phyloP scores from a whole-genome alignment of 805 yeast genomes.

The Yamadazyma philogaea region DNA sequence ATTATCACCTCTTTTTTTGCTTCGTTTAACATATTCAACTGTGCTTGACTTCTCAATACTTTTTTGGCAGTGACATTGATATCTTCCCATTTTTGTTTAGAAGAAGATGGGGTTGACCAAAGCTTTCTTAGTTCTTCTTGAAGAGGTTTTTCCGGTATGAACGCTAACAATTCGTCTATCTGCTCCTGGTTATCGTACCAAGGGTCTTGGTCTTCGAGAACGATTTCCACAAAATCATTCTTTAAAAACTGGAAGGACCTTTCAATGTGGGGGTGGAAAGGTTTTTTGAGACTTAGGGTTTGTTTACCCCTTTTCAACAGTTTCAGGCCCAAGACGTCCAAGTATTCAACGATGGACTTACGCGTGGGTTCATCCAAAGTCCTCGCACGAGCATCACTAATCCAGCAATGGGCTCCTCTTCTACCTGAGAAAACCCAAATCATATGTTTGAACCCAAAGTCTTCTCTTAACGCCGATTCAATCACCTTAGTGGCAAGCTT shows the following conservation, averaged over 20 bases:
- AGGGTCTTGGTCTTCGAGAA: constrained; percentile 82
- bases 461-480: constrained; percentile 69
- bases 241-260: constrained; percentile 70
- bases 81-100: constrained; percentile 76
- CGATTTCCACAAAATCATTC: constrained; percentile 57
- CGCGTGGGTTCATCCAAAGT: constrained; percentile 68
- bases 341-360: constrained; percentile 75
- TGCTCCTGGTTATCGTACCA: constrained; percentile 58
- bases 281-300: constrained; percentile 60
- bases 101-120: constrained; percentile 51
- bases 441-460: constrained; percentile 83
- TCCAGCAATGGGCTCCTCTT: constrained; percentile 99
- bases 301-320: constrained; percentile 38
- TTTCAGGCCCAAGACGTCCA: constrained; percentile 60
- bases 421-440: constrained; percentile 98
- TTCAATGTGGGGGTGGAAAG: constrained; percentile 84
- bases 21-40: constrained; percentile 52
- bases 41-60: constrained; percentile 42
- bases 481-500: constrained; percentile 77
- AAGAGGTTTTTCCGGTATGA: constrained; percentile 60
- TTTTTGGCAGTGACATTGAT: constrained; percentile 52
- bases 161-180: constrained; percentile 54
- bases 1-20: constrained; percentile 81
- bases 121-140: constrained; percentile 49
- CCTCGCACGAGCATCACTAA: constrained; percentile 83